Base-by-base conservation (phyloP, 306 rosid species). In the Dryas octopetala region DNA sequence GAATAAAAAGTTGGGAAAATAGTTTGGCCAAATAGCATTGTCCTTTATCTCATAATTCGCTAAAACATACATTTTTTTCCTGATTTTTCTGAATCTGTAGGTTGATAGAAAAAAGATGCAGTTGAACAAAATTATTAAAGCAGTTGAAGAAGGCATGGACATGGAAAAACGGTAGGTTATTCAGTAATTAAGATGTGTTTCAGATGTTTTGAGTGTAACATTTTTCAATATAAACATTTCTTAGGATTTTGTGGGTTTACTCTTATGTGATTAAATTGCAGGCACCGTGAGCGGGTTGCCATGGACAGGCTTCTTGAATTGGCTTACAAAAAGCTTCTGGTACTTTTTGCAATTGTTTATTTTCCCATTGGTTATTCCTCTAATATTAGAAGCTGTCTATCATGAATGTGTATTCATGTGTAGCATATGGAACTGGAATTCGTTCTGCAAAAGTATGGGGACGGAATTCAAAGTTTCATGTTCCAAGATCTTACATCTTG, bases 281-380 rank as follows among this genome's bases (percentile, higher is more conserved):
- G 98, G 74, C 70, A 82, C 79, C 91, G 84, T 54, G 96, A 93
- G 85, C 86, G 90, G 78, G 82, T 85, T 66, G 98, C 98, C 61
- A 87, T 88, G 92, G 96, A 88, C 61, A 83, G 79, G 78, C 96
- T 93, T 74, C 84, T 91, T 78, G 96, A 91, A 85, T 53, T 79
- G 82, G 84, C 96, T 68, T 94, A 86, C 77, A 85, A 83, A 81
- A 94, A 94, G 85, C 85, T 84, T 85, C 91, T 94, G 97, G 98
- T 94, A 88, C 48, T 66, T 73, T 61, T 64, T 62, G 51, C 44
- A 45, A 40, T 38, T 38, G 14, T 67, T 70, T 70, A 13, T 66
- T 70, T 32, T 65, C 55, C 16, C 53, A 67, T 45, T 11, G 72
- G 5, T 70, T 63, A 62, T 65, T 70, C 57, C 70, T 68, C 57